Evolutionary conservation across 768 basidiomycete genomes (phyloP), one percentile per base, ranked within the genome.

Genomic region (Steccherinum ochraceum): DNA sequence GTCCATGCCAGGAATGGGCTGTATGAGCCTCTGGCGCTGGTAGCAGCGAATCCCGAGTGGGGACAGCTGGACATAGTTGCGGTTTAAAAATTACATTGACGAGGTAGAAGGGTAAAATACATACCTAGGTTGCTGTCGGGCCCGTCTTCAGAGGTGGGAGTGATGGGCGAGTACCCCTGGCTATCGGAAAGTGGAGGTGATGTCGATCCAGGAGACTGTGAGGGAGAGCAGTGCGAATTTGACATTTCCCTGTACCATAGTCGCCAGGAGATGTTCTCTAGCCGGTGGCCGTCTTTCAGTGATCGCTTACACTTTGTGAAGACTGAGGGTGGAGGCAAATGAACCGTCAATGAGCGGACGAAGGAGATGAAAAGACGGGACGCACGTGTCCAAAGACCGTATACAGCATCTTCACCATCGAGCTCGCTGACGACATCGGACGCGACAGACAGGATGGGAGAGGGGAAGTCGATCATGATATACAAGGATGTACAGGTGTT

Each of bases 231-330:
- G 26, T 68, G 69, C 24, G 67, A 55, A 24, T 69, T 63, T 47
- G 73, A 64, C 60, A 86, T 70, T 54, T 86, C 80, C 56, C 81
- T 77, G 63, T 86, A 79, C 85, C 89, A 89, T 5, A 93, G 70
- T 48, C 91, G 73, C 91, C 91, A 94, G 2, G 86, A 83, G 49
- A 93, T 84, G 61, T 94, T 92, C 69, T 93, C 91, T 24, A 93
- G 76, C 24, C 91, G 70, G 4, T 72, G 75, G n/a, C 92, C 92
- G 58, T 93, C 84, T 58, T 85, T 77, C 2, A 93, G 70, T 1
- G 81, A 82, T 56, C 80, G 77, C 66, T 88, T 89, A 72, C 86
- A 90, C 65, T 89, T 89, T 47, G 87, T 81, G 61, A 93, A 91
- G 5, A 93, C 91, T 90, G 58, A 45, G 49, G 24, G 49, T 55